Evolutionary conservation across 192 early-diverging fungal genomes (phyloP), one percentile per base, ranked within the genome.

Genomic region (Phycomyces nitens): DNA sequence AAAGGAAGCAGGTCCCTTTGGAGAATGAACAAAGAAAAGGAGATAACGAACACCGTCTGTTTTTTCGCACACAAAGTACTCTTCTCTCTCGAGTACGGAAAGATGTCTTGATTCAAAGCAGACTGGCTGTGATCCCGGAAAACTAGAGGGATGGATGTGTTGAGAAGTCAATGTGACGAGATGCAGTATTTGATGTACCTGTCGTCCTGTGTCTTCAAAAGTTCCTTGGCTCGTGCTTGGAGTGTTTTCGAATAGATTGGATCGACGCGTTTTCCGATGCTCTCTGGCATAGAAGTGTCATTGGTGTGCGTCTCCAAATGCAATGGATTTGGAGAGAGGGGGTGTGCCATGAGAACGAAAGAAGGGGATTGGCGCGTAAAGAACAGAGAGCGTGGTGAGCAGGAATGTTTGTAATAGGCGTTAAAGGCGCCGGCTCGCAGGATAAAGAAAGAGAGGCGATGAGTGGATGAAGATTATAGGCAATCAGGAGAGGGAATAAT

Each of bases 31-130:
- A 42, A 77, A 74, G 27, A 84, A 70, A 18, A 84, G 63, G 57
- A 84, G 68, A 59, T 72, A 80, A 15, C 82, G 75, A 42, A 76
- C 56, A 21, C 82, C 82, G 23, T 80, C 68, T 22, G 75, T 74
- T 57, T 82, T 84, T 53, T 86, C 85, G 39, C 64, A 73, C 14
- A 84, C 84, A 76, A 86, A 86, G 65, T 84, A 86, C 42, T 86
- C 79, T 65, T 86, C 85, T 42, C 60, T 56, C 38, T 77, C 73
- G 9, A 86, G 58, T 10, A 58, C 65, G 27, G 65, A 57, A 14
- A 86, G 41, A 63, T 86, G 85, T 23, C 66, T 70, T 47, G 58
- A 40, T 18, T 79, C 78, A 41, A 86, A 86, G 9, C 29, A 56
- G 38, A 86, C 82, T 27, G 84, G 85, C 38, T 84, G 85, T 50